Base-by-base conservation (phyloP, 176 grass and related monocot genomes). In the Oryza brachyantha region DNA sequence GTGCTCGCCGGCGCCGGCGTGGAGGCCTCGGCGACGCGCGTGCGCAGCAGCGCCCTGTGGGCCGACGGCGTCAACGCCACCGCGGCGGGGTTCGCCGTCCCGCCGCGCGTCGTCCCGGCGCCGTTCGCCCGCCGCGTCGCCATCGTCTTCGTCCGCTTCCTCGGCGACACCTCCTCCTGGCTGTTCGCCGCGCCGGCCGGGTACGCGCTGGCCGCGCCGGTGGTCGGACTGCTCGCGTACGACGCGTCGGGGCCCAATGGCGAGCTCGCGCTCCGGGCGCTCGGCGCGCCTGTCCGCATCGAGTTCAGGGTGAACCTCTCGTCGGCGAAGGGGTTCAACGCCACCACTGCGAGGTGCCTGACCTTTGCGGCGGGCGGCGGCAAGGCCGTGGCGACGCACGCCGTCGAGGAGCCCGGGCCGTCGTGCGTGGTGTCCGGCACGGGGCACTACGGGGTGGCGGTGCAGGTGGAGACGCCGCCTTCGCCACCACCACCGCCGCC, bases 121-220 rank as follows among this genome's bases (percentile, higher is more conserved):
- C 82, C 82, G 76, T 89, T 81, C 77, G 57, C 87, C 8, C 82
- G 77, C 82, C 87, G 82, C 65, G 82, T 89, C 71, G 29, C 78
- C 43, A 57, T 89, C 64, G 65, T 89, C 45, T 89, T 89, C 65
- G 29, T 29, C 45, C 65, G 43, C 64, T 89, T 89, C 82, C 2
- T 3, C 35, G 68, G 7, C n/a, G 21, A 55, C 67, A 28, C 31
- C 1, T 2, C 24, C 8, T 3, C 0, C 5, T n/a, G 40, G 50
- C 37, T 77, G 13, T 88, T 89, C 58, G 8, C 72, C n/a, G 58
- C 77, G 65, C 82, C 87, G 45, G 25, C 0, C 0, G 77, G 82
- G 7, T 89, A 85, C 72, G 72, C 11, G 54, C 71, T 89, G 7
- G 87, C 64, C 4, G 36, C 82, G 27, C 71, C 87, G 31, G 82